These are phyloP conservation scores for Thielaviopsis euricoi DNA, from an alignment of 2,329 filamentous ascomycete genomes.

Conservation along the genomic window DNA sequence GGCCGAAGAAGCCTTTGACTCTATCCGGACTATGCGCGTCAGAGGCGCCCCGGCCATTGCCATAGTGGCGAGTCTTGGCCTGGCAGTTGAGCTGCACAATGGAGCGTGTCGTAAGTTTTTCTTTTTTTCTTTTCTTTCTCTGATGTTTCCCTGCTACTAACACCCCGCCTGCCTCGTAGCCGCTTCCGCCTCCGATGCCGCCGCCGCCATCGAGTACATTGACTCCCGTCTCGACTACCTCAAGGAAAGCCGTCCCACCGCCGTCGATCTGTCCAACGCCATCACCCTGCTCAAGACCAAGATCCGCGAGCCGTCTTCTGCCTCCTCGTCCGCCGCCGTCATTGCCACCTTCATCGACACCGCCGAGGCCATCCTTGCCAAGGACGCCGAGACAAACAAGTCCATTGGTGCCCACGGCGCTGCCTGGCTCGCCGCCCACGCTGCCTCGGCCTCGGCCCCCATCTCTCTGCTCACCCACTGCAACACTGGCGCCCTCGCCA, in stretches of 20 bases:
- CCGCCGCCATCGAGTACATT: constrained; percentile 55
- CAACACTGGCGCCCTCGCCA: constrained; percentile 93
- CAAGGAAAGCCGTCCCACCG: constrained; percentile 77
- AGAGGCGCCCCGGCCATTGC: constrained; percentile 84
- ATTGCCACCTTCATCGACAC: constrained; percentile 56
- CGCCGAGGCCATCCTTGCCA: constrained; percentile 72
- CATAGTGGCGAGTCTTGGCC: constrained; percentile 81
- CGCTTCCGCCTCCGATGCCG: constrained; percentile 28
- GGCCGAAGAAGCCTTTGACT: constrained; percentile 62
- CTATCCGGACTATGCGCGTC: constrained; percentile 64
- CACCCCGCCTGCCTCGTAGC: constrained; percentile 21
- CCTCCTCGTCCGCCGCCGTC: constrained; percentile 32
- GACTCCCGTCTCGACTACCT: constrained; percentile 68
- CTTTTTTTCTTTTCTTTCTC: constrained; percentile 5
- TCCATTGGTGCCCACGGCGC: constrained; percentile 72
- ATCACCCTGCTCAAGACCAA: constrained; percentile 59
- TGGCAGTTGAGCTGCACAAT: constrained; percentile 67
- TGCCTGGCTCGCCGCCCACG: constrained; percentile 58
- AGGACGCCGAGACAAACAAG: constrained; percentile 77
- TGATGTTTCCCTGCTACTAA: constrained; percentile 16
- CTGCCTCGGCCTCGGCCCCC: constrained; percentile 27
- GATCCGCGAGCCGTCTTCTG: constrained; percentile 33
- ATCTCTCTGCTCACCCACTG: constrained; percentile 90
- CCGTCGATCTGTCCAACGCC: constrained; percentile 86
- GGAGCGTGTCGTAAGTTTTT: constrained; percentile 26